phyloP scores from a whole-genome alignment of 768 basidiomycete species.

The Hemileccinum rubropunctum region DNA sequence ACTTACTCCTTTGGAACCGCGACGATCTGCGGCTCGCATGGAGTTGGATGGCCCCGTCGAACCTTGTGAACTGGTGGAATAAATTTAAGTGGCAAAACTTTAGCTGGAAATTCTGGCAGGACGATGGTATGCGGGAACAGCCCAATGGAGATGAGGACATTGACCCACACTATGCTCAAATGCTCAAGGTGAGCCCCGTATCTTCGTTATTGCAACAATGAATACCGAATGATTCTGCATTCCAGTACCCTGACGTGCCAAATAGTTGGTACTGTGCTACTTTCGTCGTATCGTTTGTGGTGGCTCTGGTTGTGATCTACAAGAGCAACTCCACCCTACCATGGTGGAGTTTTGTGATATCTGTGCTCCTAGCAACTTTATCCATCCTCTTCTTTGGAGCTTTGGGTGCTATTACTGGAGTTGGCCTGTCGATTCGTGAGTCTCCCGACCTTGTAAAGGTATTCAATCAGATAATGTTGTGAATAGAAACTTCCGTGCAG shows the following conservation, averaged over 20 bases:
- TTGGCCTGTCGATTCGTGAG: slow-evolving; percentile 20
- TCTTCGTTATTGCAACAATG: slow-evolving; percentile 15
- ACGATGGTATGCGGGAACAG: slow-evolving; percentile 17
- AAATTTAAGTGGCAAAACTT: slow-evolving; percentile 28
- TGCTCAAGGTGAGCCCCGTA: slow-evolving; percentile 36
- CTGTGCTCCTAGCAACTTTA: slow-evolving; percentile 46
- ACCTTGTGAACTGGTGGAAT: slow-evolving; percentile 23
- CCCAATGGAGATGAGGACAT: slow-evolving; percentile 38
- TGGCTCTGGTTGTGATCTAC: slow-evolving; percentile 55
- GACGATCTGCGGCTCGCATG: slow-evolving; percentile 47
- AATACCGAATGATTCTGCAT: neutral
- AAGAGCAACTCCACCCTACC: slow-evolving; percentile 51
- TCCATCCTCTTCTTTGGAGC: slow-evolving; percentile 54
- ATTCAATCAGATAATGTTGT: neutral
- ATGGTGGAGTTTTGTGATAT: slow-evolving; percentile 56
- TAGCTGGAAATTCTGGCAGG: slow-evolving; percentile 38
- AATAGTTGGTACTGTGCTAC: slow-evolving; percentile 33
- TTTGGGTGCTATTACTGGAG: slow-evolving; percentile 50
- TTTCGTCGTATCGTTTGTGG: slow-evolving; percentile 35
- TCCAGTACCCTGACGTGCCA: slow-evolving; percentile 34
- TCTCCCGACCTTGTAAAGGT: neutral
- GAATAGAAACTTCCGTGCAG: slow-evolving; percentile 29
- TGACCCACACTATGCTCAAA: slow-evolving; percentile 55
- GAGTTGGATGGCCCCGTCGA: slow-evolving; percentile 42
- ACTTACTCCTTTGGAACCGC: slow-evolving; percentile 52